Conservation (phyloP, 2,329 filamentous ascomycete species). For the Aspergillus persii region DNA sequence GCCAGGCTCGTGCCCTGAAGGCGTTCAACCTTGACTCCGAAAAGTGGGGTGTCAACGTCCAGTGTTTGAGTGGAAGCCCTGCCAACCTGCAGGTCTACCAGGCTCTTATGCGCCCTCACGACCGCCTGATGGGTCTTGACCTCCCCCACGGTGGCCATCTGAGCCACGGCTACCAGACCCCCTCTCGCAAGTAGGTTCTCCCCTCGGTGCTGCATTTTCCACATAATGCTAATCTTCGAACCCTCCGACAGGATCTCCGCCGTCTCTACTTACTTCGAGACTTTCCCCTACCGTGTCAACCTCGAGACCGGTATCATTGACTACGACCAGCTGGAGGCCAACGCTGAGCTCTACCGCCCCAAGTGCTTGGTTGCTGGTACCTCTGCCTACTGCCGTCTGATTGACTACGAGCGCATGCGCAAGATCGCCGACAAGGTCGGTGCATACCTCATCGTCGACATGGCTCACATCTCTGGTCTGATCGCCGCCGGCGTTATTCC, state of each 20-base stretch:
- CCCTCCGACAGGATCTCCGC: constrained; percentile 71
- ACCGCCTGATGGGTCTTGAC: constrained; percentile 94
- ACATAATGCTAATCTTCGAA: neutral
- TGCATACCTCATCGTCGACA: constrained; percentile 90
- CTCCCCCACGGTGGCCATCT: constrained; percentile 94
- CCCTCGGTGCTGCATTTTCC: neutral
- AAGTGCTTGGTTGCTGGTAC: constrained; percentile 95
- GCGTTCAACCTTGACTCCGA: constrained; percentile 81
- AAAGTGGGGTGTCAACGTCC: constrained; percentile 99
- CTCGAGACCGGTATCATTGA: constrained; percentile 91
- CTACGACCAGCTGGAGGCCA: constrained; percentile 85
- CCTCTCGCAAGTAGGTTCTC: constrained; percentile 69
- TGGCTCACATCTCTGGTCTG: constrained; percentile 95
- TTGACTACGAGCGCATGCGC: constrained; percentile 92
- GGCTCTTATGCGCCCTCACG: constrained; percentile 87
- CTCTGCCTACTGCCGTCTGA: constrained; percentile 91
- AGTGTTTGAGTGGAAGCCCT: constrained; percentile 87
- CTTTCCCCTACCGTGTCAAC: constrained; percentile 88
- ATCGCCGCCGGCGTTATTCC: constrained; percentile 89
- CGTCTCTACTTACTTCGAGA: constrained; percentile 98
- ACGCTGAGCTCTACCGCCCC: constrained; percentile 84
- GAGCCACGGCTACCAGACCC: constrained; percentile 95
- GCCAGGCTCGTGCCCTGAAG: constrained; percentile 88
- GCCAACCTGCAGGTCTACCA: constrained; percentile 99
- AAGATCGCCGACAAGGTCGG: constrained; percentile 87